Base-by-base conservation (phyloP, 768 basidiomycete genomes). In the Naganishia friedmannii region DNA sequence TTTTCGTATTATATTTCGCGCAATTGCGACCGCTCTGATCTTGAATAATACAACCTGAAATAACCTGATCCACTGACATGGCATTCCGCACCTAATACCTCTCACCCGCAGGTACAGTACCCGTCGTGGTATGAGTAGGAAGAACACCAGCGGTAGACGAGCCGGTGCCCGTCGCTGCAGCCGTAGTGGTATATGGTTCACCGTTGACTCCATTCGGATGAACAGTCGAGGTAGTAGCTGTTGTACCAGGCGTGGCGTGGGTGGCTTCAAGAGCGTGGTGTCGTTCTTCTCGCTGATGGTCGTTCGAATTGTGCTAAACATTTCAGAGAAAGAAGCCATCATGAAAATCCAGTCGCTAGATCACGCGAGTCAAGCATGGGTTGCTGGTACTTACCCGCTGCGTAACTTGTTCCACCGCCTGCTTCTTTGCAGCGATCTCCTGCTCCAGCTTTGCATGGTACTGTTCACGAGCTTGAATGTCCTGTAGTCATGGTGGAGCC, bases 401-500 rank as follows among this genome's bases (percentile, higher is more conserved):
- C 3, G 60, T 37, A 31, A 31, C 67, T 54, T 72, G 71, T n/a
- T 72, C 71, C 26, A 72, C 39, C n/a, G 67, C 67, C 29, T 54
- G 32, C 54, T 72, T 68, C 71, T 72, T 72, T 3, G 67, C 67
- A 23, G 71, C 71, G 23, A 72, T 66, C 17, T 67, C 58, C 45
- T 72, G 71, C 32, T 72, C 67, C 29, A 67, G 1, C 32, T 69
- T 45, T 1, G 45, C 31, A 31, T 66, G 71, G 29, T 48, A 37
- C 32, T 66, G 67, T 28, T 72, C 71, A 46, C 68, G 42, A 15
- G 63, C 26, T 65, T 69, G 48, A 19, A 66, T 66, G 26, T 72
- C 71, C 71, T 72, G 34, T 42, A 37, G 29, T 9, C 9, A 23
- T 7, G 5, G 3, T 28, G 2, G n/a, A 42, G 39, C 51, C 4